A percentile compares a stretch with the other conserved stretches of the same genome.
Evolutionary conservation across 805 yeast genomes (phyloP).

Genomic region (Schwanniomyces vanrijiae): DNA sequence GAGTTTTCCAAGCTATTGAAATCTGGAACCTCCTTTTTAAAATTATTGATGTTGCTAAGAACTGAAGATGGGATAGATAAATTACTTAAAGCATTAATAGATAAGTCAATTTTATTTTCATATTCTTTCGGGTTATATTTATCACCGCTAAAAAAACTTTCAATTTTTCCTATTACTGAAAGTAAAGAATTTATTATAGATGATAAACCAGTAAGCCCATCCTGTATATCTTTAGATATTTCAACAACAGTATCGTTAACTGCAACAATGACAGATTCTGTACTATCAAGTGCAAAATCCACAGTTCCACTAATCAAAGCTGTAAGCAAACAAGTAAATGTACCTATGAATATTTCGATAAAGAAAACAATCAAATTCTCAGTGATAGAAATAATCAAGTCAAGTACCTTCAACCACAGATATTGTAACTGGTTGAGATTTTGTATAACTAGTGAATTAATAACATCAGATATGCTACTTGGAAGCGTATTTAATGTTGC

Average conservation of each 20-base stretch:
- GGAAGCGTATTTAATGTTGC: slow-evolving; percentile 47
- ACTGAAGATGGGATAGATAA: slow-evolving; percentile 67
- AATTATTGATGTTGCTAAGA: slow-evolving; percentile 50
- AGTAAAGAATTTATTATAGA: slow-evolving; percentile 56
- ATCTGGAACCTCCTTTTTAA: slow-evolving; percentile 59
- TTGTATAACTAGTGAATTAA: slow-evolving; percentile 51
- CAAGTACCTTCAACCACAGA: slow-evolving; percentile 44
- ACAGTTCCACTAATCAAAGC: slow-evolving; percentile 74
- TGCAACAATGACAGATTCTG: slow-evolving; percentile 56
- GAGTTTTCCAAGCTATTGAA: slow-evolving; percentile 63
- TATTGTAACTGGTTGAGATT: slow-evolving; percentile 49
- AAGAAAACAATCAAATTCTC: slow-evolving; percentile 62
- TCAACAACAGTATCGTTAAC: slow-evolving; percentile 61
- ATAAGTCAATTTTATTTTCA: slow-evolving; percentile 53
- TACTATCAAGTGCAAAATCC: slow-evolving; percentile 69
- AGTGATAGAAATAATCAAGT: slow-evolving; percentile 52
- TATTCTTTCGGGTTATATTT: slow-evolving; percentile 28
- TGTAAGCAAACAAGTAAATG: slow-evolving; percentile 78
- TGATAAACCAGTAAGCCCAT: slow-evolving; percentile 63
- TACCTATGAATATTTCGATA: slow-evolving; percentile 76
- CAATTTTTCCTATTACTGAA: slow-evolving; percentile 50
- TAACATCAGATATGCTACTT: slow-evolving; percentile 49
- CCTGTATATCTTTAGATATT: slow-evolving; percentile 61
- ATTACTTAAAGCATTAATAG: slow-evolving; percentile 53
- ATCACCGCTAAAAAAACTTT: slow-evolving; percentile 49